Percentiles rank a stretch among this genome's conserved stretches.
phyloP scores from a whole-genome alignment of 257 asterid genomes.

The Linaria vulgaris region DNA sequence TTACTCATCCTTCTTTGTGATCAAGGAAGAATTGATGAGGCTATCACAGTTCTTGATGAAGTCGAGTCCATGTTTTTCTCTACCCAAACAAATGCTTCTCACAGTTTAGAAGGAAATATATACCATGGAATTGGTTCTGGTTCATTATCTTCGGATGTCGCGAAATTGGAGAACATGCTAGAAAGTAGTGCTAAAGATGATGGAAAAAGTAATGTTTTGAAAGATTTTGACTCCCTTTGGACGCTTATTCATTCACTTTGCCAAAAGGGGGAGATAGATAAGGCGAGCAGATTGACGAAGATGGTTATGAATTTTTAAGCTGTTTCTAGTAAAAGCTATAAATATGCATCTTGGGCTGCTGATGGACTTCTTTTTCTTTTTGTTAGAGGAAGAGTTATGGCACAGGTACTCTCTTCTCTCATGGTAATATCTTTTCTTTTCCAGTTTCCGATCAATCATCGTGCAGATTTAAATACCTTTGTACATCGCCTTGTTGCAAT shows the following conservation, averaged over 20 bases:
- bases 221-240: constrained; percentile 60
- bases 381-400: background rate
- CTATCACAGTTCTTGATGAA: constrained; percentile 72
- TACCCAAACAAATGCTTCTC: constrained; percentile 27
- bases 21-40: constrained; percentile 72
- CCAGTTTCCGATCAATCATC: background rate
- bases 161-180: constrained; percentile 26
- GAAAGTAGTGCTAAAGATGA: constrained; percentile 21
- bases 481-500: too few relatives aligned
- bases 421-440: background rate
- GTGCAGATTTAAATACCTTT: too few relatives aligned
- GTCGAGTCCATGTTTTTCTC: constrained; percentile 52
- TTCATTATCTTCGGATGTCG: constrained; percentile 25
- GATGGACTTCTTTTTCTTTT: constrained; percentile 3
- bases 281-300: constrained; percentile 64
- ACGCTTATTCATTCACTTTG: constrained; percentile 57
- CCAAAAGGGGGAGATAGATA: constrained; percentile 56
- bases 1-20: constrained; percentile 67
- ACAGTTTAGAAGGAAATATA: constrained; percentile 21
- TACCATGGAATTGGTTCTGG: constrained; percentile 21
- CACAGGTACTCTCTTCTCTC: constrained; percentile 7
- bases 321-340: constrained; percentile 4
- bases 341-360: background rate
- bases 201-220: constrained; percentile 35
- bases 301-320: constrained; percentile 41